Conservation (phyloP, 139 green algal species). For the Penium margaritaceum region DNA sequence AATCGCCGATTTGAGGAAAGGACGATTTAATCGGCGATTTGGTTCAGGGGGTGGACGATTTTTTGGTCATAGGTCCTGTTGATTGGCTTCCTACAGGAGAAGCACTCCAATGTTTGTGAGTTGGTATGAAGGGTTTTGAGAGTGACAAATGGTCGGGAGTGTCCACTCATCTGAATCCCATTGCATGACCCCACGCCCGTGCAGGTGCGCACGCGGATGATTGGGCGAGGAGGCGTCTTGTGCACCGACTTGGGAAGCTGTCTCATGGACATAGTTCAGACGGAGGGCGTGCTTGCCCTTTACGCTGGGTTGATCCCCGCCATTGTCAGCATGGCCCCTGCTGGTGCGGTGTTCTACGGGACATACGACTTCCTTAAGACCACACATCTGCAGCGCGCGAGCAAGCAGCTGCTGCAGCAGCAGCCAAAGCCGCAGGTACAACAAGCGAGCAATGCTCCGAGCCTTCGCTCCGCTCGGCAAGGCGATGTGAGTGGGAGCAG, state of each 20-base stretch:
- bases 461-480: slow-evolving; percentile 14
- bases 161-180: not conserved
- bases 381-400: too few relatives aligned
- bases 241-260: slow-evolving; percentile 54
- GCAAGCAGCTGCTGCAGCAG: too few relatives aligned
- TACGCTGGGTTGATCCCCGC: slow-evolving; percentile 51
- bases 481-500: slow-evolving; percentile 26
- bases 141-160: too few relatives aligned
- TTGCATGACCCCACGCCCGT: not conserved
- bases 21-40: too few relatives aligned
- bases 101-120: too few relatives aligned
- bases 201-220: slow-evolving; percentile 35
- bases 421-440: slow-evolving; percentile 50
- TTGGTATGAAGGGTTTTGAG: too few relatives aligned
- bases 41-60: too few relatives aligned
- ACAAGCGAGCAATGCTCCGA: not conserved
- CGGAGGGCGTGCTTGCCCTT: slow-evolving; percentile 40
- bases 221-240: slow-evolving; percentile 9
- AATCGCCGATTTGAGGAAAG: too few relatives aligned
- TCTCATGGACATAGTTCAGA: slow-evolving; percentile 49
- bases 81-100: not conserved
- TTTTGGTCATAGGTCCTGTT: not conserved
- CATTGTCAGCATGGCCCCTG: slow-evolving; percentile 66
- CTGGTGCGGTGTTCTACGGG: slow-evolving; percentile 73
- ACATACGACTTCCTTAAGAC: slow-evolving; percentile 68